Evolutionary conservation across 73 alveolate species (phyloP).

Genomic region (Tetrahymena malaccensis): DNA sequence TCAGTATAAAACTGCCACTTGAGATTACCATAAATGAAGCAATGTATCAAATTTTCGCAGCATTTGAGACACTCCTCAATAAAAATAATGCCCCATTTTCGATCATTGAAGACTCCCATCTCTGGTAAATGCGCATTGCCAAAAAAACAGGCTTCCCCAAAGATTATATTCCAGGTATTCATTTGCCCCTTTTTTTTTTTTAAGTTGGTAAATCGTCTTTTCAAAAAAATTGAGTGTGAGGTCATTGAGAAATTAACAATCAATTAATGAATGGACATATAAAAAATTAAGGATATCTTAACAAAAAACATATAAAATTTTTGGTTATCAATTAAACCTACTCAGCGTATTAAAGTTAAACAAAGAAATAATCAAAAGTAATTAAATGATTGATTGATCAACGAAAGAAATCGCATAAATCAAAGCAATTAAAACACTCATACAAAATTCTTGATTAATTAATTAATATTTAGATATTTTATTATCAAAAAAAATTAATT

Average conservation of each 20-base stretch:
- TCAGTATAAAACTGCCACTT: background rate
- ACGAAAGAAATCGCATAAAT: too few relatives aligned
- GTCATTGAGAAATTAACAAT: background rate
- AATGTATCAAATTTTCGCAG: background rate
- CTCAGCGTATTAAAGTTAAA: background rate
- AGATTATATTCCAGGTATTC: background rate
- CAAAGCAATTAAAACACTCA: background rate
- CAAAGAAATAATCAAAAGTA: background rate
- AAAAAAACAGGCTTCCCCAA: background rate
- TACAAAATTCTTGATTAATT: background rate
- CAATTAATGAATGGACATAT: background rate
- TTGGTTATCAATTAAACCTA: background rate
- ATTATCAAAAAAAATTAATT: background rate
- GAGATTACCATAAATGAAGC: background rate
- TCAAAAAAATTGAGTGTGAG: background rate
- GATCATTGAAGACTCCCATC: background rate
- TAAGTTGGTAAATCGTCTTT: background rate
- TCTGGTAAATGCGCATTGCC: background rate
- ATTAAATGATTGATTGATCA: too few relatives aligned
- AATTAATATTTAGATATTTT: background rate
- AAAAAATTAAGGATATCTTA: background rate
- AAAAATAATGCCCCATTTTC: background rate
- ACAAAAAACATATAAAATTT: background rate
- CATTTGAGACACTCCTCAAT: background rate
- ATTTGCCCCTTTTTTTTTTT: background rate